Percentiles rank a stretch among this genome's conserved stretches.
Evolutionary conservation across 305 asterid genomes (phyloP).

Genomic region (Fraxinus velutina): DNA sequence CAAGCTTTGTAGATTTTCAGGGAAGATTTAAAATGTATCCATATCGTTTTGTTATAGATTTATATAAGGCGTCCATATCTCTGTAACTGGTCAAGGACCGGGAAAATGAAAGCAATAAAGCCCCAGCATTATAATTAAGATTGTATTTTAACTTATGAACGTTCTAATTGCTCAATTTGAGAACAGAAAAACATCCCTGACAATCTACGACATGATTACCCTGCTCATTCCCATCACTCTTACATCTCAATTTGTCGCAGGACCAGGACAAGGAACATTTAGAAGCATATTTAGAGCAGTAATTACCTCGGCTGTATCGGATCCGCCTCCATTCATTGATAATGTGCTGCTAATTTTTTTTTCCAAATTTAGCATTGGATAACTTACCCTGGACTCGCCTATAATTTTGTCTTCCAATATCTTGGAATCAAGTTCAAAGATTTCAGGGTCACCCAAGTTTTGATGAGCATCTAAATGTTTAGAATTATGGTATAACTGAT

Average conservation of each 20-base stretch:
- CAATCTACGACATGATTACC: background rate
- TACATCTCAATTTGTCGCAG: background rate
- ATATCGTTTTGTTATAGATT: background rate
- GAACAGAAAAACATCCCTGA: background rate
- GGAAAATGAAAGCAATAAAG: background rate
- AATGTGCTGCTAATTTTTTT: constrained; percentile 62
- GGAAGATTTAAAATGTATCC: background rate
- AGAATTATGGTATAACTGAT: constrained; percentile 33
- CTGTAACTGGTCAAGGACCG: background rate
- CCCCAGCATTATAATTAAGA: background rate
- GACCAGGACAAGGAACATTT: background rate
- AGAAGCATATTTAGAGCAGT: constrained; percentile 6
- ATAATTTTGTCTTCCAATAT: constrained; percentile 39
- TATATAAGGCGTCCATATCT: background rate
- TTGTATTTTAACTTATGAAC: background rate
- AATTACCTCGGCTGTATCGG: constrained; percentile 54
- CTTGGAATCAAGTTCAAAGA: constrained; percentile 34
- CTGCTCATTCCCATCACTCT: background rate
- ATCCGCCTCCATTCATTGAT: constrained; percentile 35
- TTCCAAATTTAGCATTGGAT: constrained; percentile 55
- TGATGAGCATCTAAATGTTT: constrained; percentile 38
- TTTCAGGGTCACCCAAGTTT: constrained; percentile 34
- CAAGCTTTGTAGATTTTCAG: background rate
- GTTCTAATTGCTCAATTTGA: background rate
- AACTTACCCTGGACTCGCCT: constrained; percentile 37